Evolutionary conservation across 1,284 basidiomycete genomes (phyloP), one percentile per base, ranked within the genome.

Genomic region (Bjerkandera adusta): DNA sequence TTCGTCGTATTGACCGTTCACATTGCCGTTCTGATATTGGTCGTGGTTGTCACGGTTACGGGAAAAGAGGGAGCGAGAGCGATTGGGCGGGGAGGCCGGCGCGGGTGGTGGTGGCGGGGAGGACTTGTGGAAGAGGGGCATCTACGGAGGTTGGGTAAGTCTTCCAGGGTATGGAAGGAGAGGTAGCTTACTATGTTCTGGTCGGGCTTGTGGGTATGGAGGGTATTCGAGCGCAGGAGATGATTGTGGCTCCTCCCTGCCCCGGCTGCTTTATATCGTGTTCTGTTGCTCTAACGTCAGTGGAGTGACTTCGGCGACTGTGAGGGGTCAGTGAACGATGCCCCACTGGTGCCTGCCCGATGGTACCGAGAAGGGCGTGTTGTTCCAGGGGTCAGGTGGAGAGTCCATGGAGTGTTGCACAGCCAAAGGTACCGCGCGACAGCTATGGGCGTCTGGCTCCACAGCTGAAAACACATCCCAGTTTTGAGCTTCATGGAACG

Each of bases 81-180:
- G 52, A 21, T 12, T 37, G 8, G 52, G 49, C 5, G 52, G 42
- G 48, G 12, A 51, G 49, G 42, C 51, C 44, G 39, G 22, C 48
- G 47, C 47, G 49, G 58, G 39, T 43, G 58, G 25, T 43, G 60
- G 47, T 54, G 59, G 43, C 51, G 47, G 46, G 55, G 50, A n/a
- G 52, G 57, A 11, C 51, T 57, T 29, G 50, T 48, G 35, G 55
- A 55, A 35, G 54, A 57, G 48, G 32, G 48, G 50, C 49, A 51
- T 53, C 55, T 56, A 22, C 20, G 29, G 18, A 25, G 16, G 27
- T 24, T 13, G 27, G 30, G 3, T 25, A 5, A 4, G 22, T 7
- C 21, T 8, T 22, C 18, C 11, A 11, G 4, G 25, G 32, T 2
- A 34, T 29, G 26, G 32, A 21, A 8, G 8, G 13, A 21, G 41